Evolutionary conservation across 306 rosid genomes (phyloP).

Genomic region (Acacia melanoxylon): DNA sequence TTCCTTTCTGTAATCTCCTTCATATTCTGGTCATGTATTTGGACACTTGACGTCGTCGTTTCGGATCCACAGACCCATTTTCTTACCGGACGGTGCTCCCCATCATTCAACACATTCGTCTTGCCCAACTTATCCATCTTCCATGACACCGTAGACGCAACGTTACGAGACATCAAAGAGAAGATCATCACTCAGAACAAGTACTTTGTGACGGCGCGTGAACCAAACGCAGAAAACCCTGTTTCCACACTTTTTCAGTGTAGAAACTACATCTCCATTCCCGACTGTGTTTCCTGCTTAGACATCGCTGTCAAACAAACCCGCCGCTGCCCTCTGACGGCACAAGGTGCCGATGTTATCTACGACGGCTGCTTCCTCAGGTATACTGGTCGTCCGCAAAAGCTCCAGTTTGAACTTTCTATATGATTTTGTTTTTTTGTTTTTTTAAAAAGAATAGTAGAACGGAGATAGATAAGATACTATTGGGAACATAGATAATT

Average conservation of each 20-base stretch:
- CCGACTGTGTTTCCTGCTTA: not conserved
- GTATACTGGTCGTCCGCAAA: not conserved
- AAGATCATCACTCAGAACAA: not conserved
- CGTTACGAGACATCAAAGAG: not conserved
- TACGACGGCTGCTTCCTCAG: not conserved
- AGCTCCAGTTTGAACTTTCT: not conserved
- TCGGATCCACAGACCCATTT: not conserved
- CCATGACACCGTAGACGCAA: not conserved
- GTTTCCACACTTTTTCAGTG: not conserved
- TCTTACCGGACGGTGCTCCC: not conserved
- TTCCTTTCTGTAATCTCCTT: not conserved
- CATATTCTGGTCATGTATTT: not conserved
- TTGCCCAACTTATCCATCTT: not conserved
- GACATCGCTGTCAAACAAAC: not conserved
- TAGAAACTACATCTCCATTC: not conserved
- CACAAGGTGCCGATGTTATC: not conserved
- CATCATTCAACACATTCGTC: not conserved
- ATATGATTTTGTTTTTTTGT: no score
- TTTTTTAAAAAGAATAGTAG: no score
- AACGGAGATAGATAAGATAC: no score
- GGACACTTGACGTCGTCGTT: not conserved
- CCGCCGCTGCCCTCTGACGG: not conserved
- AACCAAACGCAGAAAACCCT: not conserved
- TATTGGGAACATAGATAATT: no score
- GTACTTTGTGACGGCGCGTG: not conserved